phyloP scores from a whole-genome alignment of 1,284 basidiomycete species.

The Ganoderma lucidum region DNA sequence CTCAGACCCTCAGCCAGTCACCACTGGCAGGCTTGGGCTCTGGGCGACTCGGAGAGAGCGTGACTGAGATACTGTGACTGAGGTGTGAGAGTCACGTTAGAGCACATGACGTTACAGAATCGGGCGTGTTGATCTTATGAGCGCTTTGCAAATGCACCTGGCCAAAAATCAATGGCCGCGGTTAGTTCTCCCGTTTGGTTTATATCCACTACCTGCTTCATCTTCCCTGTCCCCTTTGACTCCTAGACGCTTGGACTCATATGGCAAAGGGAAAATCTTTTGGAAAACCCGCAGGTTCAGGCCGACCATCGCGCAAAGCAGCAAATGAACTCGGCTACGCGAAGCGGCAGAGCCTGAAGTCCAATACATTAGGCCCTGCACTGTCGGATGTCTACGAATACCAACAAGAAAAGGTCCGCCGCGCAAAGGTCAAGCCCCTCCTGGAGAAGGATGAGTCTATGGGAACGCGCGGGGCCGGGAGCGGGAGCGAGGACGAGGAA shows the following conservation, averaged over 20 bases:
- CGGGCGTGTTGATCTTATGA: not conserved
- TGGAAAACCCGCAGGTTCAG: conserved; percentile 20
- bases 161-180: not conserved
- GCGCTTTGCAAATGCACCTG: not conserved
- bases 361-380: conserved; percentile 41
- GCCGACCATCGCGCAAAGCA: conserved; percentile 32
- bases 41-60: not conserved
- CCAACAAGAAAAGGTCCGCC: conserved; percentile 58
- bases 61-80: not conserved
- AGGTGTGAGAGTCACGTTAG: not conserved
- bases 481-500: conserved; percentile 46
- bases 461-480: conserved; percentile 48
- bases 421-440: conserved; percentile 61
- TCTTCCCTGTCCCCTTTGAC: not conserved
- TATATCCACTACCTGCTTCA: not conserved
- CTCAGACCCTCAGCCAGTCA: too few species aligned
- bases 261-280: conserved; percentile 21
- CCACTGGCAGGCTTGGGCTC: too few species aligned
- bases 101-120: not conserved
- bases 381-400: conserved; percentile 69
- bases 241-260: not conserved
- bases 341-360: conserved; percentile 57
- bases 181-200: not conserved
- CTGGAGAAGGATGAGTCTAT: conserved; percentile 64
- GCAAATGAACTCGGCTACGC: conserved; percentile 60